Evolutionary conservation across 192 early-diverging fungal genomes (phyloP).

Genomic region (Umbelopsis sp.): DNA sequence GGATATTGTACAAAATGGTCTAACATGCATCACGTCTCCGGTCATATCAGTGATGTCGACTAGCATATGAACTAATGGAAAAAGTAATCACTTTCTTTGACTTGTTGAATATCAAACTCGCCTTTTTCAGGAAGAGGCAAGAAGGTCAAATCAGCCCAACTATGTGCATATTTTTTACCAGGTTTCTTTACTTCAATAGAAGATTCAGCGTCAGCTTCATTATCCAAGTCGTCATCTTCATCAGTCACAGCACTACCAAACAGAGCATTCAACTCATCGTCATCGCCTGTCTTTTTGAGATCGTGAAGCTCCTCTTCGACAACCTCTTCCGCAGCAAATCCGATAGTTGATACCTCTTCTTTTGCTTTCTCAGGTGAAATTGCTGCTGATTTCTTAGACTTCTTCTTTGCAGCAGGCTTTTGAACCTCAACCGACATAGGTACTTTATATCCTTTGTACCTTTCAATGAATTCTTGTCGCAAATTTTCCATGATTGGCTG

Average conservation of each 20-base stretch:
- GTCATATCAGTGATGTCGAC: no score
- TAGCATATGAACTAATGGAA: conserved; percentile 70
- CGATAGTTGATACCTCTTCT: neutral
- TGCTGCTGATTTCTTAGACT: conserved; percentile 17
- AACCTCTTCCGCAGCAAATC: conserved; percentile 20
- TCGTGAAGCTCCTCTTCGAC: conserved; percentile 18
- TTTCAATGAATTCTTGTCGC: conserved; percentile 77
- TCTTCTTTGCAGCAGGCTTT: conserved; percentile 24
- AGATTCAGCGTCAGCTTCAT: conserved; percentile 36
- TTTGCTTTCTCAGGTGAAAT: neutral
- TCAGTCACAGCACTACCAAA: conserved; percentile 17
- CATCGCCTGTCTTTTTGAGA: conserved; percentile 11
- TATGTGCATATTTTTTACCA: conserved; percentile 39
- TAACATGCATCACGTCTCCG: no score
- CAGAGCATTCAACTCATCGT: conserved; percentile 24
- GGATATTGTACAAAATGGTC: conserved; percentile 17
- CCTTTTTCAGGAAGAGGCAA: conserved; percentile 79
- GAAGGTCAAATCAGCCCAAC: conserved; percentile 67
- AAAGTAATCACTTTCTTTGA: conserved; percentile 86
- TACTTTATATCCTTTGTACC: conserved; percentile 74
- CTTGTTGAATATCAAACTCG: conserved; percentile 81
- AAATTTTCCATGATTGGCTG: conserved; percentile 85
- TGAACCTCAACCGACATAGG: conserved; percentile 46
- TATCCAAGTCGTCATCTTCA: conserved; percentile 48
- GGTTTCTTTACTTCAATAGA: conserved; percentile 29